These are phyloP conservation scores for Phytophthora uliginosa DNA, from an alignment of 352 stramenopile species.

Conservation along the genomic window DNA sequence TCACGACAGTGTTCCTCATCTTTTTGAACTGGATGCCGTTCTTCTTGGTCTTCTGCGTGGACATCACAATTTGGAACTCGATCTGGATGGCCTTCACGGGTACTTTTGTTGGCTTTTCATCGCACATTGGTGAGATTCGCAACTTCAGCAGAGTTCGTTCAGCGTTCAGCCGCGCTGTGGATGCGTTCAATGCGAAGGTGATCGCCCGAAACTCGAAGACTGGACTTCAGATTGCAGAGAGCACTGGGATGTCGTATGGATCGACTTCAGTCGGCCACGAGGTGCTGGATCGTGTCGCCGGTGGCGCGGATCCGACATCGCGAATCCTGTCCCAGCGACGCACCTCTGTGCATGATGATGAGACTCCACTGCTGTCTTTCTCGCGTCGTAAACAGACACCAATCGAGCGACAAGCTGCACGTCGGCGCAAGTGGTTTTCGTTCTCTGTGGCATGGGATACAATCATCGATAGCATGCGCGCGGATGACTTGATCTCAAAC, in stretches of 20 bases:
- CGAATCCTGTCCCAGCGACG: constrained; percentile 40
- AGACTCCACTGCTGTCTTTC: constrained; percentile 88
- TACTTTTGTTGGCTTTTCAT: constrained; percentile 97
- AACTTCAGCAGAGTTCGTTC: constrained; percentile 91
- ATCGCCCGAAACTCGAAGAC: constrained; percentile 85
- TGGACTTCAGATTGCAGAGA: constrained; percentile 61
- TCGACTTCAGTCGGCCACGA: constrained; percentile 61
- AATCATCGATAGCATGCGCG: constrained; percentile 97
- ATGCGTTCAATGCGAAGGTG: constrained; percentile 90
- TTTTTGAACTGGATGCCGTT: constrained; percentile 97
- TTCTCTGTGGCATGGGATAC: constrained; percentile 99
- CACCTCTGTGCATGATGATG: constrained; percentile 58
- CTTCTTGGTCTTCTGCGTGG: constrained; percentile 98
- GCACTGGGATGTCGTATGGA: constrained; percentile 54
- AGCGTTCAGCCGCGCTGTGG: constrained; percentile 88
- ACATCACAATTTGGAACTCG: constrained; percentile 99
- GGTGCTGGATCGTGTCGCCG: constrained; percentile 64
- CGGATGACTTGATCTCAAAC: constrained; percentile 93
- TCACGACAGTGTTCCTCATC: constrained; percentile 93
- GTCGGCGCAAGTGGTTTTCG: constrained; percentile 98
- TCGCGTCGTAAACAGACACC: constrained; percentile 87
- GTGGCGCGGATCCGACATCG: constrained; percentile 40
- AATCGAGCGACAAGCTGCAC: constrained; percentile 90
- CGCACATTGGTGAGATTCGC: constrained; percentile 97
- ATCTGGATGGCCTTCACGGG: constrained; percentile 98